These are phyloP conservation scores for Aureobasidium lini DNA, from an alignment of 2,329 filamentous ascomycete species.

Conservation along the genomic window DNA sequence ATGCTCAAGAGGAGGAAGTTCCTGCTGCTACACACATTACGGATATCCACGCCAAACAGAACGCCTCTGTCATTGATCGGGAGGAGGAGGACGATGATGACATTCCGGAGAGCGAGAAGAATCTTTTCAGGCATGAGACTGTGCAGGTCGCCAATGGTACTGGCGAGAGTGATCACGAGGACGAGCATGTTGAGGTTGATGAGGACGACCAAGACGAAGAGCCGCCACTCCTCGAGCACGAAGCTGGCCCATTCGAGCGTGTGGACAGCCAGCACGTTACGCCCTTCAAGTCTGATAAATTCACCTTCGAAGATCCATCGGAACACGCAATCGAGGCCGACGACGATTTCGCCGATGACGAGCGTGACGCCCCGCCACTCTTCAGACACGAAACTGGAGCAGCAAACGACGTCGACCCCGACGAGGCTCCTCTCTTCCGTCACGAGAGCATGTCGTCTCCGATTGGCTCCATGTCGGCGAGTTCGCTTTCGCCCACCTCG, in stretches of 20 bases:
- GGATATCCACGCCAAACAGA: not conserved
- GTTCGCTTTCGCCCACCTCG: not conserved
- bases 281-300: not conserved
- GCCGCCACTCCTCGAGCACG: conserved; percentile 8
- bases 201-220: conserved; percentile 4
- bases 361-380: conserved; percentile 21
- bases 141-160: not conserved
- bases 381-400: conserved; percentile 31
- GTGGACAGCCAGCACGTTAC: conserved; percentile 6
- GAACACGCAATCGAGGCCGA: not conserved
- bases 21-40: not conserved
- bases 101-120: conserved; percentile 7
- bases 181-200: not conserved
- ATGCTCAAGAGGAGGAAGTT: not conserved
- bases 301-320: not conserved
- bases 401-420: not conserved
- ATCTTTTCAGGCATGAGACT: conserved; percentile 12
- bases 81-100: not conserved
- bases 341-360: conserved; percentile 7
- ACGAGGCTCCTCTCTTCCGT: conserved; percentile 24
- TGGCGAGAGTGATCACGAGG: not conserved
- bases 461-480: not conserved
- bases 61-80: not conserved
- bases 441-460: conserved; percentile 23
- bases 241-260: not conserved